Conservation (phyloP, 2,329 filamentous ascomycete genomes). For the Pyrenochaeta sp. region DNA sequence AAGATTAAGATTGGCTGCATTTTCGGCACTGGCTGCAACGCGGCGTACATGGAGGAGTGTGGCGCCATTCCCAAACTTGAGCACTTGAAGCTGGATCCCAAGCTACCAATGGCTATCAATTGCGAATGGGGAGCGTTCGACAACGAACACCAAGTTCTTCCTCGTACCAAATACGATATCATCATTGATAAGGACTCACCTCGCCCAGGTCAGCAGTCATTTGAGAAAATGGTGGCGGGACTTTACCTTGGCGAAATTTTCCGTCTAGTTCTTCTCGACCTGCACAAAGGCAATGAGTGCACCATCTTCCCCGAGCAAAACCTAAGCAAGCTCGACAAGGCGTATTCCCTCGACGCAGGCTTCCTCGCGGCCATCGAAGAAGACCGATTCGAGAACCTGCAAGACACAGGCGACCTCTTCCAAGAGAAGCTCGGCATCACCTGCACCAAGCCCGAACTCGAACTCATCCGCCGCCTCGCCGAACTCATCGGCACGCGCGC, state of each 20-base stretch:
- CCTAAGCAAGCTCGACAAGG: constrained; percentile 78
- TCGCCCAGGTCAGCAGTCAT: constrained; percentile 90
- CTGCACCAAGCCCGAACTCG: constrained; percentile 79
- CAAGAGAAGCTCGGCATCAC: constrained; percentile 75
- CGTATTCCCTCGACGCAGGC: constrained; percentile 90
- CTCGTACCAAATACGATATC: constrained; percentile 84
- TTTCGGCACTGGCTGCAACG: constrained; percentile 97
- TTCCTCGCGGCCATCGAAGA: constrained; percentile 94
- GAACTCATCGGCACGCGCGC: constrained; percentile 95
- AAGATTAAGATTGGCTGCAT: constrained; percentile 96
- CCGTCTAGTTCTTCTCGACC: constrained; percentile 82
- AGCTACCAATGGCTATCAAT: constrained; percentile 93
- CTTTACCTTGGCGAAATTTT: constrained; percentile 95
- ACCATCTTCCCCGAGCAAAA: constrained; percentile 86
- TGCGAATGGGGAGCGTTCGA: constrained; percentile 98
- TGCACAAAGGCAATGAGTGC: constrained; percentile 70
- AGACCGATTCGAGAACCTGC: constrained; percentile 94
- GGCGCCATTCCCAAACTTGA: constrained; percentile 93
- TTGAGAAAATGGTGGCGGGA: constrained; percentile 98
- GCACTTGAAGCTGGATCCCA: constrained; percentile 84
- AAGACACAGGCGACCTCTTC: constrained; percentile 86
- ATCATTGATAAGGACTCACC: constrained; percentile 91
- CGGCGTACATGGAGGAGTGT: constrained; percentile 95
- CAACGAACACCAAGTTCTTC: constrained; percentile 89
- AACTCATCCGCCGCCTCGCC: constrained; percentile 85